A percentile compares a stretch with the other conserved stretches of the same genome.
Conservation (phyloP, 768 basidiomycete genomes). For the Termitomyces sp. region DNA sequence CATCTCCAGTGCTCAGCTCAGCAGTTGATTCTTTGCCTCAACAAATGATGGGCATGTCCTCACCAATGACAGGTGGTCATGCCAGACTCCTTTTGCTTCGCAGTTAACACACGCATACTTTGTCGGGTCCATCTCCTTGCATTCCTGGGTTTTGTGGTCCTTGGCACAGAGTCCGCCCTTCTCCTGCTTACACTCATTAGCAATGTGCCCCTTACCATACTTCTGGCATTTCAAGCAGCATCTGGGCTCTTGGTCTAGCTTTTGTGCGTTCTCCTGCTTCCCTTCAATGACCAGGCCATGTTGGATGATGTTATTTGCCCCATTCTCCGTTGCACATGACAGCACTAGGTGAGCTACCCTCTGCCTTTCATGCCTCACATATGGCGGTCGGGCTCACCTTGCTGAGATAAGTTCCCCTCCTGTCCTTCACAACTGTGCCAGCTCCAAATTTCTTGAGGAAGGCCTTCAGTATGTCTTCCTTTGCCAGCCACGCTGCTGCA, state of each 20-base stretch:
- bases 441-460: not conserved
- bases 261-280: too few relatives aligned
- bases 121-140: not conserved
- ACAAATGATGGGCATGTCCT: not conserved
- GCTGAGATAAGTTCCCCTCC: not conserved
- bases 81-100: not conserved
- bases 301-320: not conserved
- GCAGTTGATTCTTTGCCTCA: too few relatives aligned
- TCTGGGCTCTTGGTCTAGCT: not conserved
- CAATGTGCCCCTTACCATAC: too few relatives aligned
- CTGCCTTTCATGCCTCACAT: too few relatives aligned
- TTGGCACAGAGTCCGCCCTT: too few relatives aligned
- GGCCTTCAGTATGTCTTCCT: too few relatives aligned
- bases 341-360: too few relatives aligned
- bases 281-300: not conserved
- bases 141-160: not conserved
- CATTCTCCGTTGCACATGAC: not conserved
- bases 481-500: too few relatives aligned
- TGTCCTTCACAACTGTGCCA: not conserved
- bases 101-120: not conserved
- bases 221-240: too few relatives aligned
- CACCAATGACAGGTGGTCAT: not conserved
- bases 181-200: too few relatives aligned
- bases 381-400: too few relatives aligned
- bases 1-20: too few relatives aligned